phyloP scores from a whole-genome alignment of 306 rosid species.

The Rosa persica region DNA sequence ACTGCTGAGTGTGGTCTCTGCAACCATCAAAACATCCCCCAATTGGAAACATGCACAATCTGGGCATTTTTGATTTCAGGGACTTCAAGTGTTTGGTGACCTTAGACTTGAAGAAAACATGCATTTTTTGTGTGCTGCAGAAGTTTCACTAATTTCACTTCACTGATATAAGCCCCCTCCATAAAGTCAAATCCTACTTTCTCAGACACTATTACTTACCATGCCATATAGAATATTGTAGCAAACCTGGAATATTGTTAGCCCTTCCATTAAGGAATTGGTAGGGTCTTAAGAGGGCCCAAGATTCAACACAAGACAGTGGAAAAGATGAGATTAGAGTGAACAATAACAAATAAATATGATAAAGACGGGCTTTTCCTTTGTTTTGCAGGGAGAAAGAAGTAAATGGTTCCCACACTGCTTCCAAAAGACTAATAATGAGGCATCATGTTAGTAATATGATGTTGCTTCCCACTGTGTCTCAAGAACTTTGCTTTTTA shows the following conservation, averaged over 20 bases:
- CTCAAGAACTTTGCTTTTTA: slow-evolving; percentile 28
- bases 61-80: slow-evolving; percentile 40
- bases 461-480: slow-evolving; percentile 46
- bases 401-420: slow-evolving; percentile 25
- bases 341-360: not conserved
- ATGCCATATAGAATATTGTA: not conserved
- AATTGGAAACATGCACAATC: slow-evolving; percentile 41
- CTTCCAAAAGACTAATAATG: slow-evolving; percentile 43
- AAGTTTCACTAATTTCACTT: not conserved
- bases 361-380: slow-evolving; percentile 12
- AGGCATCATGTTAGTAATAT: slow-evolving; percentile 22
- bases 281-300: slow-evolving; percentile 38
- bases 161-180: slow-evolving; percentile 3
- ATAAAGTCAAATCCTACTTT: slow-evolving; percentile 11
- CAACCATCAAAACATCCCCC: slow-evolving; percentile 84
- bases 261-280: slow-evolving; percentile 51
- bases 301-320: slow-evolving; percentile 32
- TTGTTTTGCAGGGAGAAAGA: slow-evolving; percentile 15
- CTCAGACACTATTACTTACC: not conserved
- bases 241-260: slow-evolving; percentile 26
- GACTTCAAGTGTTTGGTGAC: slow-evolving; percentile 28
- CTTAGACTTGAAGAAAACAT: slow-evolving; percentile 31
- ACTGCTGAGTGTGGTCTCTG: slow-evolving; percentile 58
- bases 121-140: slow-evolving; percentile 26
- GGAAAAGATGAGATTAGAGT: slow-evolving; percentile 17